Evolutionary conservation across 2,329 filamentous ascomycete species (phyloP), one percentile per base, ranked within the genome.

Genomic region (Colletotrichum theobromicola): DNA sequence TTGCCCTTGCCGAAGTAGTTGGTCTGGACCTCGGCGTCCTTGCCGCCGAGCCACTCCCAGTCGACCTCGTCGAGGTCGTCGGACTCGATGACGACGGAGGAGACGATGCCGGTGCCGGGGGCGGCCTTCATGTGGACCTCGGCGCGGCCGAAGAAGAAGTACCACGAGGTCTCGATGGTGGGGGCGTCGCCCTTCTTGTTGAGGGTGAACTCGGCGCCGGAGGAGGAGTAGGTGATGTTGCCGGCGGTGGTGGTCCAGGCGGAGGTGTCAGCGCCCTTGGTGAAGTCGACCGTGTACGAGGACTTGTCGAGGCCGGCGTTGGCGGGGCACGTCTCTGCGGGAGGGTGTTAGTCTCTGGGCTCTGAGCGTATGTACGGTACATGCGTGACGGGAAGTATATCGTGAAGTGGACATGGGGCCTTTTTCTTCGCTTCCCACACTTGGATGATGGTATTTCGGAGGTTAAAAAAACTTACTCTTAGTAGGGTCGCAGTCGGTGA

Each of bases 141-240:
- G 76, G 95, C 90, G 76, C 90, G 91, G 61, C 94, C 94, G 79
- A 95, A 97, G 93, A 97, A 95, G 82, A 97, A 94, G 86, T 95
- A 96, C 88, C 93, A 95, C 77, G 93, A 88, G 10, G 89, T 88
- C 79, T 88, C 89, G 82, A 95, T 94, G 15, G 91, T 92, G 18
- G 93, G 90, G 55, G 86, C 88, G 57, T 92, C 89, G 35, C 84
- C 85, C 34, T 87, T 84, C 8, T 89, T 83, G 0, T 87, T 88
- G 82, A 95, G 95, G 74, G 90, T 90, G 80, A 84, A 82, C 67
- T 79, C 76, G 50, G 82, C 83, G 10, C 84, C 84, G 7, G 78
- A 72, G 28, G 76, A 66, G 10, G 75, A 74, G 67, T 82, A 82
- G 2, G 77, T 74, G 26, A 82, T 70, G 3, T 74, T 80, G 35